Base-by-base conservation (phyloP, 2,329 filamentous ascomycete genomes). In the Pseudogymnoascus sp. region DNA sequence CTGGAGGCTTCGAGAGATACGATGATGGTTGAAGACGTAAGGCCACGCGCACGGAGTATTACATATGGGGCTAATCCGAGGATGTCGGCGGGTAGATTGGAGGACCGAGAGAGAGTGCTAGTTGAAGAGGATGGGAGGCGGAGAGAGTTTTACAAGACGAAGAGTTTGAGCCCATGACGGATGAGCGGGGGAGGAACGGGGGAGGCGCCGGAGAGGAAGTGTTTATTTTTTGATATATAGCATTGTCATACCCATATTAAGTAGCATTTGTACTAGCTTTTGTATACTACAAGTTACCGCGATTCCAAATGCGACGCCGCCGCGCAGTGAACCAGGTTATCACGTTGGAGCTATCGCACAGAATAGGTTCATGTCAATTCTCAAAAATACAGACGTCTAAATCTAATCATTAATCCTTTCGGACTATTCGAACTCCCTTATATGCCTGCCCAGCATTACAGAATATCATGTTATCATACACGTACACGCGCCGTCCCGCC, bases 31-130 rank as follows among this genome's bases (percentile, higher is more conserved):
- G 47, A 54, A 54, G 47, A 54, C 47, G 47, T 54, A 54, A 54
- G 47, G 47, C 47, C 47, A 54, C 47, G 47, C 29, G 47, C 47
- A 21, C 47, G 47, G 57, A 59, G 57, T 37, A 59, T 59, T 59
- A 59, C 37, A 33, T 59, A 59, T 59, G 57, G 57, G 29, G 57
- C 35, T 59, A 59, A 59, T 39, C 57, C 57, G 33, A 39, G 35
- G 35, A 59, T 39, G 17, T 39, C 35, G 33, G 57, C 33, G 57
- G 35, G 57, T 59, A 37, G 35, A 31, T 33, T 59, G 17, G 57
- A 40, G 57, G 47, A 35, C n/a, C 47, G 47, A 33, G 57, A 59
- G 57, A 59, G 57, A 59, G 57, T 59, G 33, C 57, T 59, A 2
- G 35, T 39, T 40, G 57, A 59, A 39, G 57, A 40, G 33, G 35